Evolutionary conservation across 1,139 yeast species (phyloP).

Genomic region (Debaryomyces sp.): DNA sequence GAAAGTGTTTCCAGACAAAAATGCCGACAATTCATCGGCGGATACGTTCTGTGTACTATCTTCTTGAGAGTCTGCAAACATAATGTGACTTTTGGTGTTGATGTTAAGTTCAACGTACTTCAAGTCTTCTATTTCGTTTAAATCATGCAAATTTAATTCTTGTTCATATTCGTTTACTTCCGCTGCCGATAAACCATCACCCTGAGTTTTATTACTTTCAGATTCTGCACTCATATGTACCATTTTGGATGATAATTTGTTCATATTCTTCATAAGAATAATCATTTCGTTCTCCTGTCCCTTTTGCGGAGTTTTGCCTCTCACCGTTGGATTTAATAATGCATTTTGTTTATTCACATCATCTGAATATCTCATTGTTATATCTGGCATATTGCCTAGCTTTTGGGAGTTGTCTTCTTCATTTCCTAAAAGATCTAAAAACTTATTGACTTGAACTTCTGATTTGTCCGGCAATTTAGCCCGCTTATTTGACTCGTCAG

Average conservation of each 20-base stretch:
- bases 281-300: conserved; percentile 62
- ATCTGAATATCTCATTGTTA: conserved; percentile 81
- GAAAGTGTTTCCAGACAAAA: conserved; percentile 26
- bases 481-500: conserved; percentile 14
- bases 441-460: conserved; percentile 47
- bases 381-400: conserved; percentile 81
- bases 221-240: conserved; percentile 47
- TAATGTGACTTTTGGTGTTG: conserved; percentile 29
- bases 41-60: conserved; percentile 2
- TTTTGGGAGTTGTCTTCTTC: conserved; percentile 77
- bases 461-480: conserved; percentile 15
- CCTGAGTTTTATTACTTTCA: conserved; percentile 10
- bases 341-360: conserved; percentile 19
- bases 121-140: conserved; percentile 51
- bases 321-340: conserved; percentile 1
- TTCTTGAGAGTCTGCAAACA: not conserved
- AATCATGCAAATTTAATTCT: conserved; percentile 65
- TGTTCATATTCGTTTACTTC: conserved; percentile 42
- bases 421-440: conserved; percentile 79
- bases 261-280: conserved; percentile 84
- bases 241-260: conserved; percentile 82
- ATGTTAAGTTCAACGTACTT: conserved; percentile 64
- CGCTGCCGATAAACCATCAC: conserved; percentile 24
- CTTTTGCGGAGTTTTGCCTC: conserved; percentile 29
- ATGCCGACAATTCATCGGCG: conserved; percentile 27